Evolutionary conservation across 352 stramenopile genomes (phyloP).

Genomic region (Thalassiosira livingstoniorum): DNA sequence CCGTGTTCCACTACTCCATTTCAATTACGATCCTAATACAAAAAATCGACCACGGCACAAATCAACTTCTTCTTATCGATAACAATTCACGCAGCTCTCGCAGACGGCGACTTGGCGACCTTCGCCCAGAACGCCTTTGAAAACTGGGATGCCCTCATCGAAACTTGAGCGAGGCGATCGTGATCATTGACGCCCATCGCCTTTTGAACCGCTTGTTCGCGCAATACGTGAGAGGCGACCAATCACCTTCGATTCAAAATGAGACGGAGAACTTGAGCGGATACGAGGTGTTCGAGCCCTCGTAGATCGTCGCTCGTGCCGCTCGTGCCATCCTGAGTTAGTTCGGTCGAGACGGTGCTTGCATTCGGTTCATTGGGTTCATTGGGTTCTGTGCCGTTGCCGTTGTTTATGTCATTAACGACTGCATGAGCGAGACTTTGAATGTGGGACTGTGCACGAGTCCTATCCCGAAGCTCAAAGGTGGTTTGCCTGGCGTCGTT

Average conservation of each 20-base stretch:
- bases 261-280: neutral
- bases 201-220: neutral
- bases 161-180: neutral
- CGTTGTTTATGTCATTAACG: neutral
- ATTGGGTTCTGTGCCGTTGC: neutral
- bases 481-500: neutral
- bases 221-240: neutral
- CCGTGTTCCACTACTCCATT: too few relatives aligned
- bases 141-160: neutral
- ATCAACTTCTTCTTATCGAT: too few relatives aligned
- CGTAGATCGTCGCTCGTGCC: neutral
- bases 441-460: neutral
- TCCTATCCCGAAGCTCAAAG: neutral
- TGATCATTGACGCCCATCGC: neutral
- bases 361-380: too few relatives aligned
- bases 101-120: neutral
- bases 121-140: neutral
- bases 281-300: slow-evolving; percentile 6
- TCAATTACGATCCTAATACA: too few relatives aligned
- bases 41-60: too few relatives aligned
- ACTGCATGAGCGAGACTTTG: neutral
- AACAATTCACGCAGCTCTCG: neutral
- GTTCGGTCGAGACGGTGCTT: neutral
- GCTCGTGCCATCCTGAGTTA: neutral
- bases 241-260: neutral